phyloP scores from a whole-genome alignment of 2,329 filamentous ascomycete species.

The Metarhizium album region DNA sequence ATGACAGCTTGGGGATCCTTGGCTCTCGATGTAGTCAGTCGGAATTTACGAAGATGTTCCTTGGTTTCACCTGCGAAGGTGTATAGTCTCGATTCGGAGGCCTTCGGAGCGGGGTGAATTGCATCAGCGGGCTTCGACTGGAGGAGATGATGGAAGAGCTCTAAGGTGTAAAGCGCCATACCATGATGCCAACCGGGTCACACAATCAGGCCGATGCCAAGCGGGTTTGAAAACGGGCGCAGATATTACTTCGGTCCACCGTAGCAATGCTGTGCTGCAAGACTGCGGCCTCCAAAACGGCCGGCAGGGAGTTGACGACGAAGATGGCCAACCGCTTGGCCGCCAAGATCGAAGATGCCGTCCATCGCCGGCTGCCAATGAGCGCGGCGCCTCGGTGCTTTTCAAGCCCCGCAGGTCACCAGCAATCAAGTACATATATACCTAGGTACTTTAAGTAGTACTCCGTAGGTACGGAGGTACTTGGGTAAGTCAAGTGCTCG shows the following conservation, averaged over 20 bases:
- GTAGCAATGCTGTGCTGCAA: no score
- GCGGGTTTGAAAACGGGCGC: not conserved
- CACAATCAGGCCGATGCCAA: not conserved
- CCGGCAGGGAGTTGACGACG: no score
- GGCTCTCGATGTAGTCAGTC: constrained; percentile 76
- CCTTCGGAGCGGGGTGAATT: constrained; percentile 13
- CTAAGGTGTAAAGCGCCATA: not conserved
- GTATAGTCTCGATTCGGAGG: constrained; percentile 80
- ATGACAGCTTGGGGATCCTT: constrained; percentile 85
- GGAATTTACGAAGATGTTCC: constrained; percentile 87
- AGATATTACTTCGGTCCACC: not conserved
- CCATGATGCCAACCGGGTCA: not conserved
- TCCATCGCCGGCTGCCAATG: no score
- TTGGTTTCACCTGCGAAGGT: constrained; percentile 86
- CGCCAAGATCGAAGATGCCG: no score
- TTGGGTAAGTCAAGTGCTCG: no score
- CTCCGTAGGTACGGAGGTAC: no score
- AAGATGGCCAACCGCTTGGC: no score
- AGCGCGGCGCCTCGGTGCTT: no score
- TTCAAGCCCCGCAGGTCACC: no score
- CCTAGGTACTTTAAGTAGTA: no score
- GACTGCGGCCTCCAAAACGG: not conserved
- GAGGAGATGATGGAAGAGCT: not conserved
- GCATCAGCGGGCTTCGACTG: not conserved
- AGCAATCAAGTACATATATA: no score